Percentiles rank a stretch among this genome's conserved stretches.
Conservation (phyloP, 169 alveolate genomes). For the Plasmodium fragile region DNA sequence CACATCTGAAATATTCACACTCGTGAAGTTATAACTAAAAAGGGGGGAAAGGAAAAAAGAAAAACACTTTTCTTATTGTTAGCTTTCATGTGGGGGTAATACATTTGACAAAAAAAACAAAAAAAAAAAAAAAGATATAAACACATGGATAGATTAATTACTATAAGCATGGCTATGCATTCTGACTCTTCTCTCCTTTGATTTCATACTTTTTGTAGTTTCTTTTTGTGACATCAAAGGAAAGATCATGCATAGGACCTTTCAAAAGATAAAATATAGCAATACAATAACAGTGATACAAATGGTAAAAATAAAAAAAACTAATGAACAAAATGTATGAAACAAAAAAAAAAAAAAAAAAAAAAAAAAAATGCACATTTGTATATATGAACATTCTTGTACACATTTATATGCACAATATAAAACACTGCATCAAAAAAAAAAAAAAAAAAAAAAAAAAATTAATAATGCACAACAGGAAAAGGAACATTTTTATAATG, state of each 20-base stretch:
- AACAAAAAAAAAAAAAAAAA: neutral
- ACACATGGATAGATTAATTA: neutral
- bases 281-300: neutral
- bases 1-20: neutral
- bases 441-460: neutral
- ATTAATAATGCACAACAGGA: neutral
- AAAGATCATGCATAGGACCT: neutral
- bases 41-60: neutral
- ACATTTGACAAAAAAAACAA: neutral
- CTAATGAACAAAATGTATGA: neutral
- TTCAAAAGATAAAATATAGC: neutral
- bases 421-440: neutral
- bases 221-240: neutral
- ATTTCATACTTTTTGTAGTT: neutral
- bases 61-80: neutral
- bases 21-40: neutral
- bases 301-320: neutral
- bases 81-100: neutral
- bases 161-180: neutral
- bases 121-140: neutral
- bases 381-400: neutral
- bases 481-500: neutral
- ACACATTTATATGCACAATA: neutral
- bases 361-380: neutral
- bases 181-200: neutral